phyloP scores from a whole-genome alignment of 495 filamentous ascomycete genomes.

The Daldinia decipiens region DNA sequence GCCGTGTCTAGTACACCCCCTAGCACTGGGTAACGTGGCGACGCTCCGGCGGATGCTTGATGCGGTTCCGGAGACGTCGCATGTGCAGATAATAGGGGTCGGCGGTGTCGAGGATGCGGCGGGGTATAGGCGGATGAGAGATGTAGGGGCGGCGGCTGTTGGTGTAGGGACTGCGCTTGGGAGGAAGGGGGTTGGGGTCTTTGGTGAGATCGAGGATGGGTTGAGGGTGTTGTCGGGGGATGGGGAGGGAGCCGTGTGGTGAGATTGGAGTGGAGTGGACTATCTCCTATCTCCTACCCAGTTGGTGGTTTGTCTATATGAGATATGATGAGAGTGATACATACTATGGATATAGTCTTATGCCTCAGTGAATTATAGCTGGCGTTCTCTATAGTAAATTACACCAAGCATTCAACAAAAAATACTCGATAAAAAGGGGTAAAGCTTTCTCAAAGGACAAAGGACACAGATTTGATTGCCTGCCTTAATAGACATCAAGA shows the following conservation, averaged over 20 bases:
- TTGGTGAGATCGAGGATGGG: constrained; percentile 61
- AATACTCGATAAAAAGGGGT: no score
- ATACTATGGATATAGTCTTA: no score
- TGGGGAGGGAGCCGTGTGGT: constrained; percentile 6
- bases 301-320: no score
- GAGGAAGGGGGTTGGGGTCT: constrained; percentile 66
- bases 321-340: no score
- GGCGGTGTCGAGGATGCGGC: constrained; percentile 70
- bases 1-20: constrained; percentile 62
- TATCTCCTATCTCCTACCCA: no score
- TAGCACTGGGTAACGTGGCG: constrained; percentile 77
- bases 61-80: constrained; percentile 41
- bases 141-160: constrained; percentile 69
- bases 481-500: neutral
- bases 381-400: no score
- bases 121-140: constrained; percentile 69
- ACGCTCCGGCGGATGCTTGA: constrained; percentile 67
- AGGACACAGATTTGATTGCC: neutral
- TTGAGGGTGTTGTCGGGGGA: neutral
- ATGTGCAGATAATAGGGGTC: constrained; percentile 69
- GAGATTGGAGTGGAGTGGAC: neutral
- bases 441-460: neutral
- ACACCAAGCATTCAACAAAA: no score
- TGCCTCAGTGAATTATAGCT: no score
- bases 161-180: constrained; percentile 73